phyloP scores from a whole-genome alignment of 2,329 filamentous ascomycete species.

The Alternaria viburni region DNA sequence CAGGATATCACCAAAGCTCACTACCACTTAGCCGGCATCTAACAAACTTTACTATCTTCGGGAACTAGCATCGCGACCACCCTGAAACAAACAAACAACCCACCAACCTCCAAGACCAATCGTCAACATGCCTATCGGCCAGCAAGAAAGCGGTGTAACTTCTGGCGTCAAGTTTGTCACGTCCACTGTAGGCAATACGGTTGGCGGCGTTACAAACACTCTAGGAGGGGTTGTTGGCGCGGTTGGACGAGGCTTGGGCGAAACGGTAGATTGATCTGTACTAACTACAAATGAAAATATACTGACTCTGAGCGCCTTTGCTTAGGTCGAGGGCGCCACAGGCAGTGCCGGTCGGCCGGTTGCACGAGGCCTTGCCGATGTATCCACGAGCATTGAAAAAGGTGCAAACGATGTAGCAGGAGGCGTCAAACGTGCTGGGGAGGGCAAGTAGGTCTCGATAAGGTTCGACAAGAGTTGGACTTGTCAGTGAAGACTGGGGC shows the following conservation, averaged over 20 bases:
- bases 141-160: constrained; percentile 54
- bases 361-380: constrained; percentile 51
- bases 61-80: neutral
- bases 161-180: constrained; percentile 63
- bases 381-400: constrained; percentile 54
- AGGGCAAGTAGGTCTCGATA: constrained; percentile 48
- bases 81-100: neutral
- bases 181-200: constrained; percentile 62
- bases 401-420: constrained; percentile 51
- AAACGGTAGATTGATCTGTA: constrained; percentile 36
- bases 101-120: constrained; percentile 1
- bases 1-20: constrained; percentile 3
- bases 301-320: constrained; percentile 1
- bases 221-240: constrained; percentile 60
- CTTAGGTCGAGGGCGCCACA: constrained; percentile 51
- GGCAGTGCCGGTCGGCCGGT: constrained; percentile 52
- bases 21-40: constrained; percentile 5
- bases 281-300: neutral
- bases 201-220: constrained; percentile 60
- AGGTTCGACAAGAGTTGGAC: neutral
- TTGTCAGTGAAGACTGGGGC: neutral
- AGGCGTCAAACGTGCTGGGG: constrained; percentile 55
- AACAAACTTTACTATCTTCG: constrained; percentile 6
- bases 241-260: constrained; percentile 52
- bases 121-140: constrained; percentile 43